Base-by-base conservation (phyloP, 805 yeast species). In the Kluyveromyces aestuarii region DNA sequence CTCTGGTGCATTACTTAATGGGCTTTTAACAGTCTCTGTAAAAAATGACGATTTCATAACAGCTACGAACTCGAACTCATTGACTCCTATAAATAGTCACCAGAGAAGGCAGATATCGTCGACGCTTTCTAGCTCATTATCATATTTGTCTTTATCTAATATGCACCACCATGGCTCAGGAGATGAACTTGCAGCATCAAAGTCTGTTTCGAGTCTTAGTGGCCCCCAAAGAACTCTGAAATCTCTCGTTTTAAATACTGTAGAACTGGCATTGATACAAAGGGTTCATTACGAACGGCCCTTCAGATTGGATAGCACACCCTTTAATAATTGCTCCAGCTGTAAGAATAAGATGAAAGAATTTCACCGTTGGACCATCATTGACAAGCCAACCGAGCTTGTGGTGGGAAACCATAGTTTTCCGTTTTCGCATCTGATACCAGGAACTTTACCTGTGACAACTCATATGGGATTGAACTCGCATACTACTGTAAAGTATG, bases 341-440 rank as follows among this genome's bases (percentile, higher is more conserved):
- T 88, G 96, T 65, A 67, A 71, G 18, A 66, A 64, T 1, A 74
- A 76, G 44, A 66, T 67, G 2, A 80, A 79, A 13, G 84, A 80
- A 37, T 70, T 93, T 55, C 95, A 96, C 27, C 71, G 82, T 47
- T 93, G 99, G 99, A 88, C 88, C 56, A 84, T 93, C 10, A 73
- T 93, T 49, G 70, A 77, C 5, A 72, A 73, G 30, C 71, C 79
- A 0, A 72, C 80, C 1, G 71, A 75, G n/a, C 77, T 88, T 52
- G 71, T 81, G 8, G 66, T 71, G 6, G 93, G 91, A 1, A 71
- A 75, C 16, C 96, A 93, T 59, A 88, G 86, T 1, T 93, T 87
- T 63, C 99, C 99, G 1, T 91, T 93, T 62, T 84, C 95, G 18
- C 89, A 88, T 63, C 69, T 93, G 39, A 63, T 93, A 8, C 95